Evolutionary conservation across 2,329 filamentous ascomycete genomes (phyloP).

Genomic region (Cladophialophora yegresii): DNA sequence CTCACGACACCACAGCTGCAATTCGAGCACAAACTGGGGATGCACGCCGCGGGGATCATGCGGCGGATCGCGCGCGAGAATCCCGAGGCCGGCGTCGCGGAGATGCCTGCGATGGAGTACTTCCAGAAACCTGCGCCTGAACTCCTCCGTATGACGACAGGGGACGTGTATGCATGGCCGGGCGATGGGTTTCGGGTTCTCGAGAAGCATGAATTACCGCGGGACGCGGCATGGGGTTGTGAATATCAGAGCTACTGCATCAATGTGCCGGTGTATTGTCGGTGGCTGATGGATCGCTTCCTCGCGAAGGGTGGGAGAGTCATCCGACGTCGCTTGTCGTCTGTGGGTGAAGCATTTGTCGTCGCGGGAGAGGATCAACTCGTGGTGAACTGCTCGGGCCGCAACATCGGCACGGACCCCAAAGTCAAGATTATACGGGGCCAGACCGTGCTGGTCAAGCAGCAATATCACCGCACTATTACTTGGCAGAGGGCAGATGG

Average conservation of each 20-base stretch:
- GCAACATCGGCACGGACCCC: conserved; percentile 46
- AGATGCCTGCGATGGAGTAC: conserved; percentile 47
- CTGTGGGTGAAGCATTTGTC: conserved; percentile 44
- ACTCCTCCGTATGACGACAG: conserved; percentile 36
- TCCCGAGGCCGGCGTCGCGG: conserved; percentile 44
- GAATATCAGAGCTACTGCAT: conserved; percentile 47
- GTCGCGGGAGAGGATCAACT: conserved; percentile 38
- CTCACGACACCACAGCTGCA: conserved; percentile 41
- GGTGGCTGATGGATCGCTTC: conserved; percentile 46
- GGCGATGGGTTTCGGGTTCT: conserved; percentile 45
- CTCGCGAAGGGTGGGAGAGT: conserved; percentile 44
- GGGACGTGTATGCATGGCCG: conserved; percentile 37
- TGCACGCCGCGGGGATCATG: conserved; percentile 45
- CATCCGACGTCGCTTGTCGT: conserved; percentile 33
- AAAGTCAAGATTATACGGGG: conserved; percentile 50
- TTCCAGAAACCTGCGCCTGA: conserved; percentile 43
- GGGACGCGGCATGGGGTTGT: conserved; percentile 46
- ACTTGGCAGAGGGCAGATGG: conserved; percentile 66
- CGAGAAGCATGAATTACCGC: conserved; percentile 35
- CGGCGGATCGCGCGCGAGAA: conserved; percentile 41
- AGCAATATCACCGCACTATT: conserved; percentile 50
- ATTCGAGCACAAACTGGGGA: conserved; percentile 43
- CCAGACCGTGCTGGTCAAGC: conserved; percentile 53
- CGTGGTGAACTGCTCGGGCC: conserved; percentile 51
- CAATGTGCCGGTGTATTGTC: conserved; percentile 50